These are phyloP conservation scores for Tolypocladium paradoxum DNA, from an alignment of 2,329 filamentous ascomycete species.

Conservation along the genomic window DNA sequence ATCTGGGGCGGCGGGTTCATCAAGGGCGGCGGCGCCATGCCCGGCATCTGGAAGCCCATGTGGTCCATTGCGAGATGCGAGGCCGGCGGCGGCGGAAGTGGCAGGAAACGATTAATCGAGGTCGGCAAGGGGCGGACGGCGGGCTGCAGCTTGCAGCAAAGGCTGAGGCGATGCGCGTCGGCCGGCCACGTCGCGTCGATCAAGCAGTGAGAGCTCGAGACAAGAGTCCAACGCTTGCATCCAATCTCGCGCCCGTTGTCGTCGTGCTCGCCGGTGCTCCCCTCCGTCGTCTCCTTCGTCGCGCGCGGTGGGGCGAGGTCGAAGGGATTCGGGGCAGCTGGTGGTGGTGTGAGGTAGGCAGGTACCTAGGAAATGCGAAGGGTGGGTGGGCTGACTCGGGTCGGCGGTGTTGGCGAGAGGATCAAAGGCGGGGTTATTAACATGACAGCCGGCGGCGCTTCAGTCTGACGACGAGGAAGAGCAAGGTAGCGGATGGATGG, in stretches of 20 bases:
- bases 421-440: not conserved
- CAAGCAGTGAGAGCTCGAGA: not conserved
- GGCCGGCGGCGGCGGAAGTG: not conserved
- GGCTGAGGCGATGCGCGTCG: not conserved
- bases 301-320: not conserved
- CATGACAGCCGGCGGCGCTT: too few species aligned
- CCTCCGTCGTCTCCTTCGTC: not conserved
- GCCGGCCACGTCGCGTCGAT: not conserved
- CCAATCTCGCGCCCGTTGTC: not conserved
- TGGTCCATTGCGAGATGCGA: conserved; percentile 26
- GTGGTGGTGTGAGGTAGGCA: too few species aligned
- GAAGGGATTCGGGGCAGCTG: not conserved
- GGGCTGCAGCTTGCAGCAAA: not conserved
- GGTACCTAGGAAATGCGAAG: too few species aligned
- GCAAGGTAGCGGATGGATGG: too few species aligned
- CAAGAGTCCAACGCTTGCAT: not conserved
- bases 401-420: too few species aligned
- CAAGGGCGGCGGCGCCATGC: conserved; percentile 43
- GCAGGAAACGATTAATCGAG: not conserved
- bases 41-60: conserved; percentile 48
- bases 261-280: not conserved
- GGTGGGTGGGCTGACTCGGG: too few species aligned
- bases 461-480: too few species aligned
- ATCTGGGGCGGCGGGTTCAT: conserved; percentile 60
- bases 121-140: not conserved